Conservation (phyloP, 805 yeast species). For the Candida alai region DNA sequence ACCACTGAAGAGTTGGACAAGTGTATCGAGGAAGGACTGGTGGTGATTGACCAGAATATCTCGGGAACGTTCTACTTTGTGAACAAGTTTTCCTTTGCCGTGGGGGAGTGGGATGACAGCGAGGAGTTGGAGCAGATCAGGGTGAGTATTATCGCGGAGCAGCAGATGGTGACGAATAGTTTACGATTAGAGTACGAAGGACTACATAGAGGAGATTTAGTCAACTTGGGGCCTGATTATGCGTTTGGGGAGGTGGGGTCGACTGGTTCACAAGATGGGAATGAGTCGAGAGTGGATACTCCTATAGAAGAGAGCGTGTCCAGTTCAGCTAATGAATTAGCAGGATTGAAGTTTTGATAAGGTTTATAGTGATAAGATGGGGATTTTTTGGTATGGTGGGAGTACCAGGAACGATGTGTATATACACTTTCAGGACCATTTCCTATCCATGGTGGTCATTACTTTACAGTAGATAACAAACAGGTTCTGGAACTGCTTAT, state of each 20-base stretch:
- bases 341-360: conserved; percentile 12
- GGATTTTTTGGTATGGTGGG: too few relatives aligned
- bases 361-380: too few relatives aligned
- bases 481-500: too few relatives aligned
- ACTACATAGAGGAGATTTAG: conserved; percentile 9
- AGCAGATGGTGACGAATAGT: conserved; percentile 13
- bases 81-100: conserved; percentile 31
- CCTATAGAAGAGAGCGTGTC: conserved; percentile 1
- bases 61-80: conserved; percentile 62
- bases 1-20: conserved; percentile 60
- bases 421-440: too few relatives aligned
- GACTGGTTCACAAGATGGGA: not conserved
- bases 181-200: conserved; percentile 11
- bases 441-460: too few relatives aligned
- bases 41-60: conserved; percentile 66
- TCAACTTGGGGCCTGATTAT: conserved; percentile 13
- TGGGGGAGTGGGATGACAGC: conserved; percentile 12
- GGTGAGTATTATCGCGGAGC: conserved; percentile 16
- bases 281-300: not conserved
- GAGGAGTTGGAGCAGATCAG: conserved; percentile 10
- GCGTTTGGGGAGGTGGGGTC: conserved; percentile 6
- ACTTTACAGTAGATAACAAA: too few relatives aligned
- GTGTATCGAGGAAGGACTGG: conserved; percentile 51
- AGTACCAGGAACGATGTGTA: too few relatives aligned
- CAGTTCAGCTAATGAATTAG: conserved; percentile 6